Base-by-base conservation (phyloP, 345 rosid species). In the Euphorbia pulcherrima region DNA sequence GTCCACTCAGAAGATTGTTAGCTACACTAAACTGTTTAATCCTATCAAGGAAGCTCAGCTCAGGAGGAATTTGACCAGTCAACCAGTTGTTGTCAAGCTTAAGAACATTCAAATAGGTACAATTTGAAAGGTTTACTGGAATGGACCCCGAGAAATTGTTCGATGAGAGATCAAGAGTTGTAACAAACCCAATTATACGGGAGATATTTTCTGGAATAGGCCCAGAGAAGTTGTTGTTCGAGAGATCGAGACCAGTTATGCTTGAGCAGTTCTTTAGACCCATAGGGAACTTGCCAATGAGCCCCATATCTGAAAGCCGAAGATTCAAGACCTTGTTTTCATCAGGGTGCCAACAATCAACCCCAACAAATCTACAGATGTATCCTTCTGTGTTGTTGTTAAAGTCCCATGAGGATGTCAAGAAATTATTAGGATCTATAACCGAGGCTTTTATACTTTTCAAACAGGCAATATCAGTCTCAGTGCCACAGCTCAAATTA, bases 281-380 rank as follows among this genome's bases (percentile, higher is more conserved):
- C 5, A 0, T 51, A 74, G 98, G 98, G 72, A 92, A 92, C 75
- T 0, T 11, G 40, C 98, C 98, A 29, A 46, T 67, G 51, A 92
- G 90, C 28, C 87, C 96, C 85, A 62, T 80, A 72, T 83, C 87
- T 0, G 85, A 60, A 28, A 92, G 90, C 73, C 73, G 83, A 59
- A 92, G 75, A 75, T 83, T 87, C 70, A 92, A 74, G 52, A 92
- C 96, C 72, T 60, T 86, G 74, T 83, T 90, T 85, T 92, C 98
- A 73, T 86, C 93, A 8, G 90, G 93, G 58, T 92, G 98, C 98
- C 98, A 92, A 68, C 98, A 92, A 8, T 86, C 86, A 41, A 92
- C 80, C 39, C 98, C 98, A 16, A 11, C n/a, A 73, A 90, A 92
- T 58, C 72, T 84, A 80, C 97, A 92, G 39, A 90, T 88, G 70